Evolutionary conservation across 352 stramenopile genomes (phyloP).

Genomic region (Phytophthora litchii): DNA sequence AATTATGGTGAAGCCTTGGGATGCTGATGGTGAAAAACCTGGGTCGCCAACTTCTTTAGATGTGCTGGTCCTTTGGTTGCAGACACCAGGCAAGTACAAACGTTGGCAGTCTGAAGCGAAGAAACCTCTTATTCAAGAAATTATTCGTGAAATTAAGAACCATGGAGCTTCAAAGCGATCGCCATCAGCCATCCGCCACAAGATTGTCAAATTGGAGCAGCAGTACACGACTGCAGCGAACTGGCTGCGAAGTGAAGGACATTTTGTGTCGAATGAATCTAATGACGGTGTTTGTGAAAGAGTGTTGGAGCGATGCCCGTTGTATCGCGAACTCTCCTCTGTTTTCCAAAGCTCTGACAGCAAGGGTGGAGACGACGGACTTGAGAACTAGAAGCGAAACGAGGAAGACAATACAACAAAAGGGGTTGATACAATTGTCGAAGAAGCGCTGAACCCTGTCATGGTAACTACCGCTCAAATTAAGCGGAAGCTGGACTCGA

Average conservation of each 20-base stretch:
- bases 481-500: background rate
- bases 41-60: slow-evolving; percentile 12
- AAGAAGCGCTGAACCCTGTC: background rate
- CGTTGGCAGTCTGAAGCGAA: slow-evolving; percentile 4
- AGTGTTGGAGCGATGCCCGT: slow-evolving; percentile 11
- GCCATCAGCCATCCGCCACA: background rate
- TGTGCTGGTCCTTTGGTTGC: slow-evolving; percentile 14
- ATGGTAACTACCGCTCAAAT: background rate
- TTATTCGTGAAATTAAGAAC: slow-evolving; percentile 3
- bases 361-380: background rate
- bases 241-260: slow-evolving; percentile 8
- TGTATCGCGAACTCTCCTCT: slow-evolving; percentile 7
- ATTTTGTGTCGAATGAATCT: slow-evolving; percentile 1
- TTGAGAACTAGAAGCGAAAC: no score
- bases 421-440: no score
- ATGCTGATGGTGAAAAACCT: slow-evolving; percentile 11
- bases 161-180: slow-evolving; percentile 7
- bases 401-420: no score
- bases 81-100: slow-evolving; percentile 15
- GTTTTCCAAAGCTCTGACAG: no score
- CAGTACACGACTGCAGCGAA: slow-evolving; percentile 2
- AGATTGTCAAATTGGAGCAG: slow-evolving; percentile 3
- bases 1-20: slow-evolving; percentile 7
- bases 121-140: slow-evolving; percentile 6
- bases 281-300: background rate